Evolutionary conservation across 1,139 yeast genomes (phyloP), one percentile per base, ranked within the genome.

Genomic region (Suhomyces bolitotheri): DNA sequence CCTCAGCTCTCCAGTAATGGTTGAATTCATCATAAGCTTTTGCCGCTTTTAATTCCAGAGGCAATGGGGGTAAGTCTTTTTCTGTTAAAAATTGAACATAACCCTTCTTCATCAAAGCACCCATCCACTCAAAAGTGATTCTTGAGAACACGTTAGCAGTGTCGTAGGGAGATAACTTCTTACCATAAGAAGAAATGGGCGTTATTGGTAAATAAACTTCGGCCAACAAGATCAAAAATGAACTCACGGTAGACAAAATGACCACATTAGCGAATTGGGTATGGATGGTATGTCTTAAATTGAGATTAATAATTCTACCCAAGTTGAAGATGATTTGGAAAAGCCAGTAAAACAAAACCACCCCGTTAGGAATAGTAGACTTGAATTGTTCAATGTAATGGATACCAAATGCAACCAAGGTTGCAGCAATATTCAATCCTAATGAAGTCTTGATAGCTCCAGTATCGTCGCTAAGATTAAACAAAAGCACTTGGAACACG

Each of bases 61-160:
- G 97, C 41, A 92, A 71, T 13, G 78, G 74, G 11, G 97, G 97
- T 47, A 92, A 72, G 59, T 92, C 97, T 2, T 68, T 66, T 52
- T 85, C 92, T 8, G 82, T 75, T 47, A 92, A 70, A 56, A 63
- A 92, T 39, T 82, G 81, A 19, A 70, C 61, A 54, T 85, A 87
- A 16, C 99, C 99, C 40, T 75, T 76, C 54, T 73, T 81, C 96
- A 92, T 90, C 54, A 92, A 68, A 4, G 82, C 86, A 2, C 90
- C 78, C 95, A 92, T 85, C 99, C 99, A 92, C 27, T 79, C 69
- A 58, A 92, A 92, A 0, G 95, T 80, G 40, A 94, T 67, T 43
- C 77, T 73, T 12, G 95, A 80, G 52, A 90, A 89, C 16, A 89
- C 65, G 54, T 90, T 85, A 9, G 99, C 95, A 23, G 64, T 64